phyloP scores from a whole-genome alignment of 2,329 filamentous ascomycete species.

The Geosmithia morbida region DNA sequence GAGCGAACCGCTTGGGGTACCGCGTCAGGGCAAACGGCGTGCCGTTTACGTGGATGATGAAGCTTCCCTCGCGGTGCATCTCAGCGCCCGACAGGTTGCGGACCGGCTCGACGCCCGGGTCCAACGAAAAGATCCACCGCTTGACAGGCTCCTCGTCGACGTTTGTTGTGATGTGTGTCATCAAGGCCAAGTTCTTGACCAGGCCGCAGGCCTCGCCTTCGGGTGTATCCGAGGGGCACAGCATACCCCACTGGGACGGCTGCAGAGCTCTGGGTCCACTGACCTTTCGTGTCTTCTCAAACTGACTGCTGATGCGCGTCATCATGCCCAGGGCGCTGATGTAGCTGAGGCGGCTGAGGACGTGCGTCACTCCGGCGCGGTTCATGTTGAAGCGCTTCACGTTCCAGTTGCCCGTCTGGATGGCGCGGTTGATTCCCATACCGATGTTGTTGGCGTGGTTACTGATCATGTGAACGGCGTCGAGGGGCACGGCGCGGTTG shows the following conservation, averaged over 20 bases:
- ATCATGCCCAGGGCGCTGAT: slow-evolving; percentile 98
- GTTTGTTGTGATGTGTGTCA: slow-evolving; percentile 98
- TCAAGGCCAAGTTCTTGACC: slow-evolving; percentile 93
- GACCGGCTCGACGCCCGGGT: slow-evolving; percentile 68
- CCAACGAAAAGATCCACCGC: slow-evolving; percentile 73
- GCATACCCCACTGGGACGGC: slow-evolving; percentile 95
- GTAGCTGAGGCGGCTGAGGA: slow-evolving; percentile 88
- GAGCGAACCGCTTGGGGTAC: slow-evolving; percentile 74
- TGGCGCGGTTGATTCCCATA: slow-evolving; percentile 84
- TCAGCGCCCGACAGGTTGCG: slow-evolving; percentile 61
- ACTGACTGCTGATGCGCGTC: slow-evolving; percentile 96
- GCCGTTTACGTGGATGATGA: slow-evolving; percentile 89
- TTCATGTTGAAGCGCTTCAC: slow-evolving; percentile 99
- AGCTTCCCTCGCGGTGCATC: slow-evolving; percentile 71
- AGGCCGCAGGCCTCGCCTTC: slow-evolving; percentile 97
- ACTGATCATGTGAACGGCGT: slow-evolving; percentile 72
- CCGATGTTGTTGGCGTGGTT: slow-evolving; percentile 81
- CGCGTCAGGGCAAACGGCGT: slow-evolving; percentile 81
- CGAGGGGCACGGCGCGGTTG: slow-evolving; percentile 75
- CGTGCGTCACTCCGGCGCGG: slow-evolving; percentile 88
- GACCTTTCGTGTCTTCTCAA: slow-evolving; percentile 96
- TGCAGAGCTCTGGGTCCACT: slow-evolving; percentile 90
- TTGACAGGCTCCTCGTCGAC: slow-evolving; percentile 85
- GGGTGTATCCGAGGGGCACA: slow-evolving; percentile 92
- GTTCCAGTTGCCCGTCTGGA: slow-evolving; percentile 96